These are phyloP conservation scores for Coniochaeta ligniaria DNA, from an alignment of 2,329 filamentous ascomycete species.

Conservation along the genomic window DNA sequence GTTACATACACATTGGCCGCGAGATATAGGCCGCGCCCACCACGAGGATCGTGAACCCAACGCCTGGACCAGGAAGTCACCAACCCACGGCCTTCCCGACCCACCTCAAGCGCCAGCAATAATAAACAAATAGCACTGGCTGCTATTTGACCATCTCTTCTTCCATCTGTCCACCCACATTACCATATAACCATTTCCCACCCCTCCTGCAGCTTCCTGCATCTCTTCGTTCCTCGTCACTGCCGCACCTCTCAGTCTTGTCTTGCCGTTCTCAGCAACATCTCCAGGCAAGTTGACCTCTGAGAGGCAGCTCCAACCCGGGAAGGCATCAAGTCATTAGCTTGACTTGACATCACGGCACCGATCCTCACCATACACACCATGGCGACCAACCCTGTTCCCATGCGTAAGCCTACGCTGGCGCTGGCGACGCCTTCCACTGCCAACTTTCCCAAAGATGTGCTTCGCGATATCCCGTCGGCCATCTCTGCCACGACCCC, in stretches of 20 bases:
- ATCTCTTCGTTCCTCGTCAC: conserved; percentile 22
- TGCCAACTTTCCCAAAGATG: conserved; percentile 46
- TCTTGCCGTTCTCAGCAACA: conserved; percentile 17
- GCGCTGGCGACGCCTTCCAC: conserved; percentile 56
- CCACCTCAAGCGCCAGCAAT: conserved; percentile 3
- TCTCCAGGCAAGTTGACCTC: conserved; percentile 16
- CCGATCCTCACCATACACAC: conserved; percentile 3
- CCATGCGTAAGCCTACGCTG: conserved; percentile 43
- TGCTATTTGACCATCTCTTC: conserved; percentile 10
- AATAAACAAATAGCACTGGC: conserved; percentile 14
- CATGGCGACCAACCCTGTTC: conserved; percentile 9
- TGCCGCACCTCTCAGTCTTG: conserved; percentile 16
- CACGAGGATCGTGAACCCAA: conserved; percentile 3
- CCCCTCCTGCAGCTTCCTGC: conserved; percentile 15
- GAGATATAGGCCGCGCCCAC: not conserved
- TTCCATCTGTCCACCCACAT: conserved; percentile 4
- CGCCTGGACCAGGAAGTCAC: not conserved
- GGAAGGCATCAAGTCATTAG: conserved; percentile 32
- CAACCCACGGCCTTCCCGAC: not conserved
- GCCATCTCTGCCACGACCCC: conserved; percentile 56
- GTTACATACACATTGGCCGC: conserved; percentile 1
- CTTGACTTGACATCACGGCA: conserved; percentile 29
- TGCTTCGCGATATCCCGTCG: conserved; percentile 43
- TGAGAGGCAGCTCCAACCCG: conserved; percentile 24
- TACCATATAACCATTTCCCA: conserved; percentile 21